Percentiles rank a stretch among this genome's conserved stretches.
These are phyloP conservation scores for Colletotrichum graminicola DNA, from an alignment of 2,329 filamentous ascomycete species.

Conservation along the genomic window DNA sequence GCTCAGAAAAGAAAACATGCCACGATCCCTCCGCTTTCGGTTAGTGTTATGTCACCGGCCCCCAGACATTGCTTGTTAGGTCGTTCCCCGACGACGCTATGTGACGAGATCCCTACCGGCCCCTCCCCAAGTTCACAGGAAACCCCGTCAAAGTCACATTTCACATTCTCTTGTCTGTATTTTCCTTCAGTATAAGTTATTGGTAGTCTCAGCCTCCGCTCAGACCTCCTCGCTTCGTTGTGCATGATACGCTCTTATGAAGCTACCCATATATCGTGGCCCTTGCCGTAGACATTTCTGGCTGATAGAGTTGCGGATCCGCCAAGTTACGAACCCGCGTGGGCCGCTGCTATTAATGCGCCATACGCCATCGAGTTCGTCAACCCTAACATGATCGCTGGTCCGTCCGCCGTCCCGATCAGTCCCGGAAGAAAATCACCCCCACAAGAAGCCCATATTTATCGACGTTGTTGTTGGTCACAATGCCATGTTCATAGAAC, in stretches of 20 bases:
- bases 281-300: too few species aligned
- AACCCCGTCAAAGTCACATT: neutral
- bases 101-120: neutral
- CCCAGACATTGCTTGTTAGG: neutral
- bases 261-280: neutral
- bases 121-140: neutral
- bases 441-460: neutral
- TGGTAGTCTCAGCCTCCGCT: too few species aligned
- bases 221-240: neutral
- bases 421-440: neutral
- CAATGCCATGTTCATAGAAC: too few species aligned
- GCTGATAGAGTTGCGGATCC: neutral
- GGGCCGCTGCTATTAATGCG: neutral
- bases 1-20: neutral
- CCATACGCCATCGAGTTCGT: slow-evolving; percentile 4
- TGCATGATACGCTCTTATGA: neutral
- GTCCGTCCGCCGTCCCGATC: neutral
- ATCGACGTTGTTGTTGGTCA: too few species aligned
- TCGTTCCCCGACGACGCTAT: neutral
- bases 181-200: neutral
- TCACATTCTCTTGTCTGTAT: neutral
- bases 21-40: neutral
- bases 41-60: neutral
- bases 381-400: neutral
- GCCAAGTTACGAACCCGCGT: neutral